Percentiles rank a stretch among this genome's conserved stretches.
phyloP scores from a whole-genome alignment of 805 yeast species.

The Kluyveromyces nonfermentans region DNA sequence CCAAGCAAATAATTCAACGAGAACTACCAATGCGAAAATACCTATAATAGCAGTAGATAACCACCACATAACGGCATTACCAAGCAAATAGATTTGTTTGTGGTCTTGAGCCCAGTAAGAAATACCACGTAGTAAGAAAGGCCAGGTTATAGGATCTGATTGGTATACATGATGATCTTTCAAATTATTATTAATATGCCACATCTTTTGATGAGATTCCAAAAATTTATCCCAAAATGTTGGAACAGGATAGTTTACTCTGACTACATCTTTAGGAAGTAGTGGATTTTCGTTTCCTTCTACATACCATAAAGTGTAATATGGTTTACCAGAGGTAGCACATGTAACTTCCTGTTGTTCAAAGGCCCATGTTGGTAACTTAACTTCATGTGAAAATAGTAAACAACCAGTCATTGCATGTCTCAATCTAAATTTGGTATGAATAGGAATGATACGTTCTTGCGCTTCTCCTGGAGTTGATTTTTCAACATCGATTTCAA shows the following conservation, averaged over 20 bases:
- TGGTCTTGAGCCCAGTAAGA: constrained; percentile 63
- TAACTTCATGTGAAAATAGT: constrained; percentile 64
- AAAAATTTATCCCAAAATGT: constrained; percentile 49
- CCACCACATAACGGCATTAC: constrained; percentile 82
- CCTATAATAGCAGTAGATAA: constrained; percentile 44
- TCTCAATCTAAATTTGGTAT: constrained; percentile 61
- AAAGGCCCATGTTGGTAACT: constrained; percentile 76
- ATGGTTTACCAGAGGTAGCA: constrained; percentile 57
- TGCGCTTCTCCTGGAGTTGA: constrained; percentile 46
- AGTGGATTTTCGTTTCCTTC: constrained; percentile 54
- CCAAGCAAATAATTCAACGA: constrained; percentile 46
- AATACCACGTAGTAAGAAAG: constrained; percentile 65
- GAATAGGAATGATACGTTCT: constrained; percentile 50
- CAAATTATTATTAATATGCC: constrained; percentile 64
- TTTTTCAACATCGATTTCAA: constrained; percentile 53
- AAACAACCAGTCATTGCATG: constrained; percentile 77
- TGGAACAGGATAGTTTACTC: constrained; percentile 43
- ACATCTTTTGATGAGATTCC: constrained; percentile 66
- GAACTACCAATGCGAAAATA: constrained; percentile 39
- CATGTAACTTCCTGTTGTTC: constrained; percentile 81
- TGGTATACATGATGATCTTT: constrained; percentile 64
- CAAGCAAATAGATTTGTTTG: constrained; percentile 59
- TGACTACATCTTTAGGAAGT: constrained; percentile 36
- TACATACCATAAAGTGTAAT: constrained; percentile 60
- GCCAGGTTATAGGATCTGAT: constrained; percentile 68